Evolutionary conservation across 495 filamentous ascomycete genomes (phyloP), one percentile per base, ranked within the genome.

Genomic region (Cercophora newfieldiana): DNA sequence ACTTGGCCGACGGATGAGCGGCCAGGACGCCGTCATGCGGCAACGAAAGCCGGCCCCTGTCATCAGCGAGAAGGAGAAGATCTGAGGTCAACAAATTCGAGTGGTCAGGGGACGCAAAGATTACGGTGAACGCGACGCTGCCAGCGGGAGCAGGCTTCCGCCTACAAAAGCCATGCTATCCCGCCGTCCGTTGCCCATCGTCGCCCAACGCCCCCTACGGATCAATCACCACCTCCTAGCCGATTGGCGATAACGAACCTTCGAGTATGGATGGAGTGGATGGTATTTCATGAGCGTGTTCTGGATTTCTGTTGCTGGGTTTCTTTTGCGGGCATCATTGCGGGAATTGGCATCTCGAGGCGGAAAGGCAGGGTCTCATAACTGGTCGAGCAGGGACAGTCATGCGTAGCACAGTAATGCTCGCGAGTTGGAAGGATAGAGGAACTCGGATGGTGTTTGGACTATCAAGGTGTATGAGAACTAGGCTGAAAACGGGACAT

Each of bases 21-120:
- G 90, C 70, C 95, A 99, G 75, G 95, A 99, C 77, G 96, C 95
- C 53, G 88, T 91, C 63, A 94, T 96, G 86, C 86, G 89, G 57
- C 78, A 80, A 56, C 76, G 80, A 54, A 80, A 79, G 72, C 79
- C 77, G 63, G 76, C 63, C 6, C 58, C 70, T 22, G 57, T 61
- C 24, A 26, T 77, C 19, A 69, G 53, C 59, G 79, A 82, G 72
- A 81, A 81, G 66, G 74, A 73, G 56, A 76, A 74, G 57, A 54
- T 53, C 0, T 72, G 60, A 70, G n/a, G 54, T 18, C 37, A 14
- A 14, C 37, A 44, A 8, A 44, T 33, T 12, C 30, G 30, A 33
- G n/a, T 44, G 12, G 37, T 44, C 37, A 44, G 12, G 12, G 12
- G 37, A 6, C 10, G 37, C n/a, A n/a, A 16, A 14, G 37, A 44